Base-by-base conservation (phyloP, 345 rosid genomes). In the Jatropha curcas region DNA sequence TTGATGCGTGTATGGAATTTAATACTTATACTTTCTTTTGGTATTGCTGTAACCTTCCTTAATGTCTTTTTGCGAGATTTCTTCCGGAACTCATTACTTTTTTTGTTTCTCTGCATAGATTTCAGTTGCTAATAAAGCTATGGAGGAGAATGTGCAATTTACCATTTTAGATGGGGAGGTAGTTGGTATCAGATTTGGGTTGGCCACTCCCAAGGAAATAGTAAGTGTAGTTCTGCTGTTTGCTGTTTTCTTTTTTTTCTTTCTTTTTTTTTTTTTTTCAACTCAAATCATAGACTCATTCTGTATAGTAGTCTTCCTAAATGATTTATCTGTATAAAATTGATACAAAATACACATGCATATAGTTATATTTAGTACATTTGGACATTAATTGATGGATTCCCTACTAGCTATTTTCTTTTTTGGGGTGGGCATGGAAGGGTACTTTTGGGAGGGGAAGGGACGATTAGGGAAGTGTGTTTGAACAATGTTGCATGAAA, bases 131-230 rank as follows among this genome's bases (percentile, higher is more conserved):
- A 20, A 70, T 34, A 67, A 78, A 74, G 82, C 87, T 28, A 79
- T 92, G 93, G 97, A 89, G 73, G 92, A 82, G 67, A 78, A 75
- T 39, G 34, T 76, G 70, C 74, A 84, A 31, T 35, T 86, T 10
- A 73, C 76, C 13, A 25, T 82, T 68, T 78, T 85, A 6, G 93
- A 90, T 19, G 97, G 85, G 20, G 91, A 94, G 77, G 79, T 94
- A 64, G 74, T 84, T 25, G 92, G 94, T 33, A 87, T 92, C 66
- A 71, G 51, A 74, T 95, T 95, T 79, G 89, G 83, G 67, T 86
- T 95, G 84, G 91, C 96, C 0, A 77, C 83, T 79, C 84, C 79
- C 39, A 79, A 77, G 63, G 93, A 95, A 79, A 92, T 95, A 20
- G 98, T 90, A 68, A 89, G 99, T 83, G 52, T 59, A 71, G 52